A percentile compares a stretch with the other conserved stretches of the same genome.
phyloP scores from a whole-genome alignment of 768 basidiomycete species.

The Lepiota venenata region DNA sequence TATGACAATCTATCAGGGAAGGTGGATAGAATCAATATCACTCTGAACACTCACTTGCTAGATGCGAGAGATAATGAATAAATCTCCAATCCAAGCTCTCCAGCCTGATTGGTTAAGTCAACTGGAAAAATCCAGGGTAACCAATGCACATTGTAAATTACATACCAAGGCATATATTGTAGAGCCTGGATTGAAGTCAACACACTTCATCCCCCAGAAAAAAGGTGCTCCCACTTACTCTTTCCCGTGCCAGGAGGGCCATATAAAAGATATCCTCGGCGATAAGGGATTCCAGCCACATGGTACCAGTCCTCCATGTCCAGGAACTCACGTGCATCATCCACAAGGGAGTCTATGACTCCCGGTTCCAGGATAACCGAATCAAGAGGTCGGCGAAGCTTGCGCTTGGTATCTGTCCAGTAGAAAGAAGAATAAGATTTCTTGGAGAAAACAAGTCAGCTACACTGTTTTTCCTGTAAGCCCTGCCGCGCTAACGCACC shows the following conservation, averaged over 20 bases:
- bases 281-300: slow-evolving; percentile 51
- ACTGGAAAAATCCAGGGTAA: not conserved
- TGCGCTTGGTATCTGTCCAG: slow-evolving; percentile 47
- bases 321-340: slow-evolving; percentile 50
- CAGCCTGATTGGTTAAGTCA: slow-evolving; percentile 27
- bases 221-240: slow-evolving; percentile 30
- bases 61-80: slow-evolving; percentile 56
- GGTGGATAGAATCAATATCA: not conserved
- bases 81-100: slow-evolving; percentile 77
- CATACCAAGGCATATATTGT: slow-evolving; percentile 50
- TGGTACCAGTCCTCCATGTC: slow-evolving; percentile 50
- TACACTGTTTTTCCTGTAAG: not conserved
- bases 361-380: slow-evolving; percentile 50
- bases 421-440: slow-evolving; percentile 29
- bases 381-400: slow-evolving; percentile 42
- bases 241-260: slow-evolving; percentile 60
- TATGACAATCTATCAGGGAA: slow-evolving; percentile 13
- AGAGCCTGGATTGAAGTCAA: slow-evolving; percentile 31
- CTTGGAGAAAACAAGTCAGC: slow-evolving; percentile 20
- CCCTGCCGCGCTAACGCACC: slow-evolving; percentile 19
- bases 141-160: not conserved
- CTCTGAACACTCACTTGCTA: slow-evolving; percentile 30
- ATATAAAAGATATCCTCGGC: slow-evolving; percentile 51
- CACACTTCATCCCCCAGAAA: slow-evolving; percentile 13
- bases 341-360: slow-evolving; percentile 39